A percentile compares a stretch with the other conserved stretches of the same genome.
These are phyloP conservation scores for Candida chilensis DNA, from an alignment of 805 yeast species.

Conservation along the genomic window DNA sequence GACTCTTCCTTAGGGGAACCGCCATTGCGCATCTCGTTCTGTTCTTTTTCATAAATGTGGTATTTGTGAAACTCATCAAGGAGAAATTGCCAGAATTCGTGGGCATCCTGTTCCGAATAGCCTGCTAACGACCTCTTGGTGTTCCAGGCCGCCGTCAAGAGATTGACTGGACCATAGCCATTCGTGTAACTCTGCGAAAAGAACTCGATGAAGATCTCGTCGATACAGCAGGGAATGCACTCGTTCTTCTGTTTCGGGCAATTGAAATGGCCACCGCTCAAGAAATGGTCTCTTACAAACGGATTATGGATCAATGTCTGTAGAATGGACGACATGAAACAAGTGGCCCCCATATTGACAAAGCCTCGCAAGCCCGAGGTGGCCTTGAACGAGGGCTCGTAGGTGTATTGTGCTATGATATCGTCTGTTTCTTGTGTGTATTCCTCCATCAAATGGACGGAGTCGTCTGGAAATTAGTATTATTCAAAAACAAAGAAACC, in stretches of 20 bases:
- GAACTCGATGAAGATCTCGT: slow-evolving; percentile 65
- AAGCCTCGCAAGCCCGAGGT: slow-evolving; percentile 81
- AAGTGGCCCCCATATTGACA: slow-evolving; percentile 92
- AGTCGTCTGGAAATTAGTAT: slow-evolving; percentile 4
- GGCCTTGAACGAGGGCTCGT: slow-evolving; percentile 42
- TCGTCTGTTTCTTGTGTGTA: slow-evolving; percentile 30
- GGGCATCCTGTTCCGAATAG: slow-evolving; percentile 96
- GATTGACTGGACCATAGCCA: slow-evolving; percentile 75
- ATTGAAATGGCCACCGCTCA: slow-evolving; percentile 63
- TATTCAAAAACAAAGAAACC: slow-evolving; percentile 7
- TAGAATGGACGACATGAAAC: slow-evolving; percentile 90
- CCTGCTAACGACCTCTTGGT: slow-evolving; percentile 84
- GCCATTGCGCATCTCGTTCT: slow-evolving; percentile 1
- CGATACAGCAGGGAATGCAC: slow-evolving; percentile 84
- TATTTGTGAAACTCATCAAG: slow-evolving; percentile 72
- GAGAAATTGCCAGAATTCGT: slow-evolving; percentile 92
- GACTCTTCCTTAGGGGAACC: too few relatives aligned
- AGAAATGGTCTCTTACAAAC: slow-evolving; percentile 64
- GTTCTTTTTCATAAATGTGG: slow-evolving; percentile 10
- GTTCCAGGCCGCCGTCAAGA: slow-evolving; percentile 83
- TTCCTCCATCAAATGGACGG: slow-evolving; percentile 8
- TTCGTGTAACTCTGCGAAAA: slow-evolving; percentile 53
- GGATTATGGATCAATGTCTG: slow-evolving; percentile 92
- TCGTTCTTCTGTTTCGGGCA: slow-evolving; percentile 30
- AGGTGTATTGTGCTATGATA: slow-evolving; percentile 16